These are phyloP conservation scores for Elongisporangium prolatum DNA, from an alignment of 352 stramenopile species.

Conservation along the genomic window DNA sequence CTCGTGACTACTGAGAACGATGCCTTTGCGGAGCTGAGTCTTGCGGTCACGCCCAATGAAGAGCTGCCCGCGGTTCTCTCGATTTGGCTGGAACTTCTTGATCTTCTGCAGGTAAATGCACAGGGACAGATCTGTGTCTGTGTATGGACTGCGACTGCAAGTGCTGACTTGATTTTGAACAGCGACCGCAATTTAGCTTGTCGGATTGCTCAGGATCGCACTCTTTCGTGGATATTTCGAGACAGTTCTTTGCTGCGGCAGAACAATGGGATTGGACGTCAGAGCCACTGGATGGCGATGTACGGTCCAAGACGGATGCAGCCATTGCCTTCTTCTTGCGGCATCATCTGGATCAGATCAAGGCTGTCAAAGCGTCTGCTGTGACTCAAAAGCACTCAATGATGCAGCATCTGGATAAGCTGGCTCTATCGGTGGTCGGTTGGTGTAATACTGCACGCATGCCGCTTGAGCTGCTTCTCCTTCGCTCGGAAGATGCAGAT, in stretches of 20 bases:
- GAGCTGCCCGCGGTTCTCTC: conserved; percentile 46
- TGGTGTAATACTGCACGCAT: conserved; percentile 61
- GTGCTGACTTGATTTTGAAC: conserved; percentile 2
- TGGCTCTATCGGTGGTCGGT: conserved; percentile 39
- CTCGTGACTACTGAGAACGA: conserved; percentile 35
- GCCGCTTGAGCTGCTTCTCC: conserved; percentile 57
- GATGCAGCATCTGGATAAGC: conserved; percentile 39
- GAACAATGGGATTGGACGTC: conserved; percentile 20
- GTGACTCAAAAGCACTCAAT: conserved; percentile 33
- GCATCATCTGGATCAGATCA: conserved; percentile 53
- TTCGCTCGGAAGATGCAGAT: conserved; percentile 70
- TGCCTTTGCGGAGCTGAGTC: conserved; percentile 25
- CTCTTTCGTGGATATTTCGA: conserved; percentile 30
- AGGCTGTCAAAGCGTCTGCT: conserved; percentile 14
- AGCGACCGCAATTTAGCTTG: conserved; percentile 56
- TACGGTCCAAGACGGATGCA: conserved; percentile 32
- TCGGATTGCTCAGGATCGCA: conserved; percentile 30
- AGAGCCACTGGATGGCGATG: conserved; percentile 8
- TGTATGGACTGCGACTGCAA: not conserved
- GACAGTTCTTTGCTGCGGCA: conserved; percentile 45
- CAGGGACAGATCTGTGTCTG: too few relatives aligned
- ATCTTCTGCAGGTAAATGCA: conserved; percentile 61
- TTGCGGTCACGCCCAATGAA: conserved; percentile 52
- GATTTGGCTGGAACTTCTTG: conserved; percentile 75
- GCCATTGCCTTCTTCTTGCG: conserved; percentile 68